Percentiles rank a stretch among this genome's conserved stretches.
Conservation (phyloP, 305 asterid species). For the Caryopteris hybrid region DNA sequence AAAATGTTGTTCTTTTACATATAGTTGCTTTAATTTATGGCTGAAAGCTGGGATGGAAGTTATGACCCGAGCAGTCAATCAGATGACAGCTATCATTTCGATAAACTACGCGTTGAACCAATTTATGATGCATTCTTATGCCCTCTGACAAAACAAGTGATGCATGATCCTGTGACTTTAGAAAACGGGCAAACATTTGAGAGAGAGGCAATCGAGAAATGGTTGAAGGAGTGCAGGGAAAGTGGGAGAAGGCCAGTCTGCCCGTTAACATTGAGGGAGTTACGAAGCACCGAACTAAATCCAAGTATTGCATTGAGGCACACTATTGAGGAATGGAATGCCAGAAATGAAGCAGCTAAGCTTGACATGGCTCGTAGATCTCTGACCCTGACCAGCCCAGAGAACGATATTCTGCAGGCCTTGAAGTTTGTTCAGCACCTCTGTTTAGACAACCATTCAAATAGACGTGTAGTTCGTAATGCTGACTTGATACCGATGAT, state of each 20-base stretch:
- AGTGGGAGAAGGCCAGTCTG: conserved; percentile 63
- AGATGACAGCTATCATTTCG: conserved; percentile 68
- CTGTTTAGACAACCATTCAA: conserved; percentile 48
- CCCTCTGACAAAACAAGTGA: conserved; percentile 85
- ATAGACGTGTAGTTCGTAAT: conserved; percentile 59
- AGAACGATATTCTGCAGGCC: conserved; percentile 60
- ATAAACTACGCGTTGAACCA: conserved; percentile 67
- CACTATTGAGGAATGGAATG: conserved; percentile 94
- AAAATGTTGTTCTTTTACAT: conserved; percentile 21
- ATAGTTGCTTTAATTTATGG: conserved; percentile 43
- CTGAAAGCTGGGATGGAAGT: conserved; percentile 71
- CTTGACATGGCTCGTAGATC: conserved; percentile 80
- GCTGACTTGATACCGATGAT: conserved; percentile 80
- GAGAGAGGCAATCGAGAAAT: conserved; percentile 83
- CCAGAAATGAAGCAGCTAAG: conserved; percentile 90
- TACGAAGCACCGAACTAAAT: conserved; percentile 67
- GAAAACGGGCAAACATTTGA: conserved; percentile 93
- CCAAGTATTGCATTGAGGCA: conserved; percentile 81
- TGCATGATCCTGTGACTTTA: conserved; percentile 82
- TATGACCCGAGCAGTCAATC: conserved; percentile 51
- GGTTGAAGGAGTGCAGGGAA: conserved; percentile 73
- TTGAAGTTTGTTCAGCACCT: conserved; percentile 60
- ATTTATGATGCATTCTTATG: conserved; percentile 87
- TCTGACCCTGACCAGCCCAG: conserved; percentile 47
- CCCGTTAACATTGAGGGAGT: conserved; percentile 68